A percentile compares a stretch with the other conserved stretches of the same genome.
Evolutionary conservation across 2,329 filamentous ascomycete species (phyloP).

Genomic region (Ophiostoma perfectum): DNA sequence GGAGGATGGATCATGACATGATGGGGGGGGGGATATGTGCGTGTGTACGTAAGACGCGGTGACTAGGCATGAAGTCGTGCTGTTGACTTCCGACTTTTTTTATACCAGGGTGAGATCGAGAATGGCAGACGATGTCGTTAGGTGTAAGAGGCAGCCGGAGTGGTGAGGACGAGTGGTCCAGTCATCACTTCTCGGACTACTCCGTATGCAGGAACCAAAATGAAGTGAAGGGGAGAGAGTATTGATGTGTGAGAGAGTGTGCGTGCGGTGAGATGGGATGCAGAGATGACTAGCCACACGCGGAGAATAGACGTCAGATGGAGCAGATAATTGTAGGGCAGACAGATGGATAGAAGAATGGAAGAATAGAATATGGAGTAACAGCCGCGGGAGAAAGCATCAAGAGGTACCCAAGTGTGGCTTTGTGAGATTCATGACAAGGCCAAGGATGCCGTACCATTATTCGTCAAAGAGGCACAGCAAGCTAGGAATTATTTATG

Average conservation of each 20-base stretch:
- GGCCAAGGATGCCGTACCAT: constrained; percentile 7
- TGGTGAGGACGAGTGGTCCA: constrained; percentile 1
- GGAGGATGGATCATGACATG: not conserved
- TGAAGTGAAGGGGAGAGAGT: not conserved
- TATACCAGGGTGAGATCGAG: not conserved
- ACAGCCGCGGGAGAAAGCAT: not conserved
- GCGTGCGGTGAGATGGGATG: not conserved
- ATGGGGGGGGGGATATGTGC: not conserved
- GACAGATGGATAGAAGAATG: not conserved
- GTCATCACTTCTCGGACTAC: constrained; percentile 9
- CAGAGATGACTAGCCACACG: not conserved
- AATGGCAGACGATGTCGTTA: not conserved
- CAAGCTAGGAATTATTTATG: constrained; percentile 12
- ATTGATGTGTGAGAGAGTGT: not conserved
- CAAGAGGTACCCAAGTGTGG: not conserved
- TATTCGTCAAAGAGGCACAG: constrained; percentile 14
- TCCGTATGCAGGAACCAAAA: constrained; percentile 19
- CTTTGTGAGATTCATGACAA: constrained; percentile 9
- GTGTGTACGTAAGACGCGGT: not conserved
- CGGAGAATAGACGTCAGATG: not conserved
- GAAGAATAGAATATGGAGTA: not conserved
- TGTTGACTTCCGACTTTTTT: not conserved
- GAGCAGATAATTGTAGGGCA: not conserved
- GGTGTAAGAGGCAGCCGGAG: constrained; percentile 11
- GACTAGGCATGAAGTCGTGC: not conserved